These are phyloP conservation scores for Ramichloridium luteum DNA, from an alignment of 2,329 filamentous ascomycete genomes.

Conservation along the genomic window DNA sequence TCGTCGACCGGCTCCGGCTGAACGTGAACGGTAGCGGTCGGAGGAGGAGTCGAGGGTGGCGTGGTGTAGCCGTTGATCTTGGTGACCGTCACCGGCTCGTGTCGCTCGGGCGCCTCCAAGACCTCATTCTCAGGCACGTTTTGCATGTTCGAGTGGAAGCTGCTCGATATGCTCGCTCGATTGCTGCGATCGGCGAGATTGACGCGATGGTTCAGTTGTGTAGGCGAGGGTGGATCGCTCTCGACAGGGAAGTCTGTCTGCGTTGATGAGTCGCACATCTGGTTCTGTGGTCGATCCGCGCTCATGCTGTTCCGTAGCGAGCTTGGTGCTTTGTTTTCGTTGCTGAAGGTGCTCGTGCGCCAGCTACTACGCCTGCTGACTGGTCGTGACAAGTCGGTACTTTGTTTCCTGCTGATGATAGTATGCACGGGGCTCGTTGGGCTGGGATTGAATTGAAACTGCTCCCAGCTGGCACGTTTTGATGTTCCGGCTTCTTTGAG, in stretches of 20 bases:
- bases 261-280: conserved; percentile 20
- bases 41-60: conserved; percentile 22
- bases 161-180: conserved; percentile 13
- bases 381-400: conserved; percentile 33
- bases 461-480: conserved; percentile 59
- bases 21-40: neutral
- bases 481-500: conserved; percentile 81
- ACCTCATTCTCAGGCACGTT: conserved; percentile 20
- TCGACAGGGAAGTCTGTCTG: conserved; percentile 18
- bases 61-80: conserved; percentile 21
- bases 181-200: conserved; percentile 15
- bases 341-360: conserved; percentile 23
- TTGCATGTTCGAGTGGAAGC: conserved; percentile 13
- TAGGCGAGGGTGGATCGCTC: conserved; percentile 9
- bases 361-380: conserved; percentile 54
- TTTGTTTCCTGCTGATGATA: conserved; percentile 51
- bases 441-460: conserved; percentile 70
- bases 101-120: conserved; percentile 9
- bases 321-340: conserved; percentile 18
- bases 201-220: conserved; percentile 9
- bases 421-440: conserved; percentile 59
- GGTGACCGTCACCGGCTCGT: conserved; percentile 5
- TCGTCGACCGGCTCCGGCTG: conserved; percentile 21
- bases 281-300: conserved; percentile 7
- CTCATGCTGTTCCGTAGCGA: conserved; percentile 22